Evolutionary conservation across 2,329 filamentous ascomycete species (phyloP), one percentile per base, ranked within the genome.

Genomic region (Tricladium varicosporioides): DNA sequence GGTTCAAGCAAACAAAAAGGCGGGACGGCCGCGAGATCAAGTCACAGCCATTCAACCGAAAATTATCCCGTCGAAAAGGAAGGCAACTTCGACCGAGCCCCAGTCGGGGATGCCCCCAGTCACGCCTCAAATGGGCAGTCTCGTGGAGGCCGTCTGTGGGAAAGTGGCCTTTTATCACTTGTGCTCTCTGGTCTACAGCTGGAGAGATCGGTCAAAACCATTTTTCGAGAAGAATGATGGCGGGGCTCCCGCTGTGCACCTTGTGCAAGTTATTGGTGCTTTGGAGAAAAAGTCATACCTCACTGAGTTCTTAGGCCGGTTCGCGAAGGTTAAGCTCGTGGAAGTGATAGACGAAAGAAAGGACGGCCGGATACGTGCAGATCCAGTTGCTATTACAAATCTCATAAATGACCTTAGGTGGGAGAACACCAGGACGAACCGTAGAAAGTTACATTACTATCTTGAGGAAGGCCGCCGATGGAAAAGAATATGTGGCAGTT

Each of bases 151-250:
- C n/a, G 36, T 57, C 33, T 48, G 45, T 33, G 22, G 45, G 46
- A 57, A 46, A 18, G 49, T 53, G 40, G 45, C 50, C 45, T 57
- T 57, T 49, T 8, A 57, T 49, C 40, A n/a, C 54, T 53, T 57
- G 11, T 33, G 36, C 46, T 44, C 54, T 53, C 31, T 57, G 40
- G 19, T 57, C 42, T 8, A 8, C 13, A 53, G 33, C 36, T 57
- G 10, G 45, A 57, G 50, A 53, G 50, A 57, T 36, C 19, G 33
- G 33, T 53, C 33, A 3, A 57, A 43, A 48, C 45, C 22, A 18
- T 40, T 50, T 15, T 56, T 56, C 22, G 22, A 56, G 33, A 32
- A 51, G 10, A 27, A 56, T 13, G 46, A 47, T 40, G 16, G 48
- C 16, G 51, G 48, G 16, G 9, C 42, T 46, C 7, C 42, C 22